Percentiles rank a stretch among this genome's conserved stretches.
These are phyloP conservation scores for Salvia hispanica DNA, from an alignment of 257 asterid genomes.

Conservation along the genomic window DNA sequence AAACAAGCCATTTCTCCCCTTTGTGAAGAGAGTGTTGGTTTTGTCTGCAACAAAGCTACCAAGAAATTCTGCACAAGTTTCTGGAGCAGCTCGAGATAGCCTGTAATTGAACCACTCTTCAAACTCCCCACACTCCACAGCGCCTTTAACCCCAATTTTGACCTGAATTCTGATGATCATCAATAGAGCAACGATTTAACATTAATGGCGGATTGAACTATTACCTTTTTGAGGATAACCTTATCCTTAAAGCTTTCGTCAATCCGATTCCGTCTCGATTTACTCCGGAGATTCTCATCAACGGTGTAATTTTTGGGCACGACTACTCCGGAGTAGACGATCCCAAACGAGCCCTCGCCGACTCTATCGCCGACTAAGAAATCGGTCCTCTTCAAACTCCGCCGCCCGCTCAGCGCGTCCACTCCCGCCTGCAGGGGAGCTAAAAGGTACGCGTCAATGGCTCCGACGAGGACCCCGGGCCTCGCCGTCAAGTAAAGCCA, in stretches of 20 bases:
- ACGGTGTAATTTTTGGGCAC: constrained; percentile 68
- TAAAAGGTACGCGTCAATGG: constrained; percentile 75
- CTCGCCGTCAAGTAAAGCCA: constrained; percentile 93
- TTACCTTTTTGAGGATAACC: constrained; percentile 91
- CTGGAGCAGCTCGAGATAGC: constrained; percentile 93
- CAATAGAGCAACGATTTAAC: too few species aligned
- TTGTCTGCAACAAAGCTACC: constrained; percentile 83
- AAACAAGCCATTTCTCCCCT: constrained; percentile 99
- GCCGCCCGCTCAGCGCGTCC: constrained; percentile 72
- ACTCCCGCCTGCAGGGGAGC: constrained; percentile 81
- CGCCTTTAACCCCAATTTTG: constrained; percentile 85
- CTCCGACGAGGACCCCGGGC: constrained; percentile 90
- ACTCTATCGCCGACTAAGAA: constrained; percentile 74
- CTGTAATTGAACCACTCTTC: constrained; percentile 98
- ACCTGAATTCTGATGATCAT: constrained; percentile 41
- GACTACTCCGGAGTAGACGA: constrained; percentile 83
- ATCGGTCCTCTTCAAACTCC: constrained; percentile 69
- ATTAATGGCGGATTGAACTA: too few species aligned
- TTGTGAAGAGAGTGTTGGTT: constrained; percentile 61
- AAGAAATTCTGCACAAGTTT: constrained; percentile 92
- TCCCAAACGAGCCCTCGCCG: constrained; percentile 93
- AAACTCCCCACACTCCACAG: constrained; percentile 83
- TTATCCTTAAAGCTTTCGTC: constrained; percentile 67
- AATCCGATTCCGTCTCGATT: constrained; percentile 36
- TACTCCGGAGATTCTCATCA: constrained; percentile 47